Base-by-base conservation (phyloP, 2,329 filamentous ascomycete species). In the Shiraia bambusicola region DNA sequence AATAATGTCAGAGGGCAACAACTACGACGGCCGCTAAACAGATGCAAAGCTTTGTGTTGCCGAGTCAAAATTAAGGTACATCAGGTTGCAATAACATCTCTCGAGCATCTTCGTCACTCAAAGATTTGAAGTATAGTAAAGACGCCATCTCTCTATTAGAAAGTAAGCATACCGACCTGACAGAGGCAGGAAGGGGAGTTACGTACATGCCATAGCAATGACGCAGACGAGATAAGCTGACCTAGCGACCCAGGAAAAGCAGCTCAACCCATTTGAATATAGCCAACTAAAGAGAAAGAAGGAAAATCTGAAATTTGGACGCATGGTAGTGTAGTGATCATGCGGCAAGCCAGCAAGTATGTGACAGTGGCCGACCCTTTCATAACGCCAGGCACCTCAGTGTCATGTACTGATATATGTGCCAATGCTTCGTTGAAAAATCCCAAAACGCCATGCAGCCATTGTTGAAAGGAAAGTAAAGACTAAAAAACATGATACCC, bases 191-290 rank as follows among this genome's bases (percentile, higher is more conserved):
- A 68, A 62, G 63, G 67, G 64, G 62, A 54, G 58, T 70, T 70
- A 70, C 68, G 63, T 71, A 71, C 68, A 70, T 65, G 59, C 60
- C 61, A 69, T 68, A 65, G 60, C 67, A 66, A 71, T 69, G 69
- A 71, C 67, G 67, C 69, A 70, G 67, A 71, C 65, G 67, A 69
- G 63, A 69, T 66, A 69, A 55, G 54, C 45, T 58, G 59, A 61
- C 56, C 58, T 56, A 57, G 54, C 52, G 57, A 63, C 58, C 59
- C 55, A 22, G 54, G 49, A 54, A 57, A 65, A 58, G 63, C 57
- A 67, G 60, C 55, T 52, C 57, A 42, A 55, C 52, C 59, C 52
- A 59, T 60, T 61, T 50, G 56, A 52, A 47, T 42, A 50, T 59
- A 55, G 60, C 47, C 59, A 42, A 47, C 52, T 41, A 49, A 54